phyloP scores from a whole-genome alignment of 495 filamentous ascomycete species.

The Lophium mytilinum region DNA sequence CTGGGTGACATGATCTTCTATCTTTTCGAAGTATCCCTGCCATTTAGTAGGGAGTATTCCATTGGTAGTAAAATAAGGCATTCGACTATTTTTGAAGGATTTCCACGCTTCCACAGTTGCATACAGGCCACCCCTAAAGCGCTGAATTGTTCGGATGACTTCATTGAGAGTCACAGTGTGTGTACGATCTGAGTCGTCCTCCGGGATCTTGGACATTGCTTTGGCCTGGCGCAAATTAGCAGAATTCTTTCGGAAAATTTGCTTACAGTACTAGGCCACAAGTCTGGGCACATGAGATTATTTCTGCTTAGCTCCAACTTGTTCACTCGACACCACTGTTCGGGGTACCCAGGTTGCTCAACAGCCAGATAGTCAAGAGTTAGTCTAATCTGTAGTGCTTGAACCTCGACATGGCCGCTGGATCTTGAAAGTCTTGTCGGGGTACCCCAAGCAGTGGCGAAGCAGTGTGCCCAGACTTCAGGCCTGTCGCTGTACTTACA shows the following conservation, averaged over 20 bases:
- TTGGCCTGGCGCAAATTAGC: background rate
- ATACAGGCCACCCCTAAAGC: background rate
- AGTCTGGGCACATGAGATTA: no score
- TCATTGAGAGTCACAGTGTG: background rate
- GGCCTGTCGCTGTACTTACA: background rate
- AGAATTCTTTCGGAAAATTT: no score
- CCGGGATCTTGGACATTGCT: background rate
- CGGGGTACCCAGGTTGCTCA: no score
- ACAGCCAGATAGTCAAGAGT: no score
- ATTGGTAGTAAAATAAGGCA: constrained; percentile 1
- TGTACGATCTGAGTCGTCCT: background rate
- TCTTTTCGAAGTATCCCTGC: background rate
- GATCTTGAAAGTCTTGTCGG: no score
- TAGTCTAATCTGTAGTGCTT: background rate
- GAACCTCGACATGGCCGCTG: background rate
- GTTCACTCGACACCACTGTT: no score
- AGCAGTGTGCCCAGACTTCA: no score
- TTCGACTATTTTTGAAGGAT: background rate
- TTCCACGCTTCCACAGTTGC: constrained; percentile 1
- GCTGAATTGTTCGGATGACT: constrained; percentile 5
- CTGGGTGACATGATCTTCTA: background rate
- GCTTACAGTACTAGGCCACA: no score
- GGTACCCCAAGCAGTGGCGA: no score
- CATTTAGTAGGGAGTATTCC: background rate
- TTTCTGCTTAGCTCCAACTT: no score